A percentile compares a stretch with the other conserved stretches of the same genome.
Evolutionary conservation across 257 asterid genomes (phyloP).

Genomic region (Anisodus acutangulus): DNA sequence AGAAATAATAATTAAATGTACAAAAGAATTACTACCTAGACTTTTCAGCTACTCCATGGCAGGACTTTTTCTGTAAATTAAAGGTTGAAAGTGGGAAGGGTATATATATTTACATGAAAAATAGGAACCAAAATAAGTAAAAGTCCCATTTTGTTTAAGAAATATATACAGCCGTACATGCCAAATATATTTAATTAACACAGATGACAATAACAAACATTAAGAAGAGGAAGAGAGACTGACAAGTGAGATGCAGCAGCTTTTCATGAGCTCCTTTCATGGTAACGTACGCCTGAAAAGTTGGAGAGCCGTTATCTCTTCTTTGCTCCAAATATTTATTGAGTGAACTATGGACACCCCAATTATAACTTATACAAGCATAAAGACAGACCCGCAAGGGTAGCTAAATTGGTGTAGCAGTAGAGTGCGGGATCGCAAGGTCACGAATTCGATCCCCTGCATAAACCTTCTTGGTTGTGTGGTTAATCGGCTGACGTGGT

Average conservation of each 20-base stretch:
- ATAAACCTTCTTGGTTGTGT: too few species aligned
- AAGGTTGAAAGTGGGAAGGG: not conserved
- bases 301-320: not conserved
- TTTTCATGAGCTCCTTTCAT: conserved; percentile 24
- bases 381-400: too few species aligned
- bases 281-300: not conserved
- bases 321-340: too few species aligned
- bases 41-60: not conserved
- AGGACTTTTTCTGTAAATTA: not conserved
- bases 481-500: too few species aligned
- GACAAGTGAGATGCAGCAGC: not conserved
- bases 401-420: too few species aligned
- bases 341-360: not conserved
- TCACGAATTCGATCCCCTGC: too few species aligned
- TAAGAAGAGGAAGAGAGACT: not conserved
- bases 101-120: not conserved
- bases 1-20: not conserved
- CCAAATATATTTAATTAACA: not conserved
- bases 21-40: not conserved
- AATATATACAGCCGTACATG: not conserved
- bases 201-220: not conserved
- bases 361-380: not conserved
- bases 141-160: not conserved
- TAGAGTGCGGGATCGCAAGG: too few species aligned
- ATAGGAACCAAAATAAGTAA: not conserved